Base-by-base conservation (phyloP, 352 stramenopile genomes). In the Pythium periplocum region DNA sequence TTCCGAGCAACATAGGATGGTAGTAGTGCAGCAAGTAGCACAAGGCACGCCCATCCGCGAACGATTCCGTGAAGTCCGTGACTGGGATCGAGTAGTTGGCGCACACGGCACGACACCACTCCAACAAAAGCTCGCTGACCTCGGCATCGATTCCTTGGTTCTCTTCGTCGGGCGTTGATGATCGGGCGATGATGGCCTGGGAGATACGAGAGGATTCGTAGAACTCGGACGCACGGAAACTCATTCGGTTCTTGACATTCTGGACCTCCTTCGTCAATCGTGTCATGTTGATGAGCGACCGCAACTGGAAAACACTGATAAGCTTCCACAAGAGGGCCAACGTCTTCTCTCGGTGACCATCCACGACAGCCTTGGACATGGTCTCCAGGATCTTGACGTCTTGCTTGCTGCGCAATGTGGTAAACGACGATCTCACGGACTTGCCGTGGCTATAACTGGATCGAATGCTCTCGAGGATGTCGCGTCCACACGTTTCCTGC, bases 1-100 rank as follows among this genome's bases (percentile, higher is more conserved):
- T 91, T 7, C 68, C 68, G 8, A 98, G 51, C 6, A 98, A 61
- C 62, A 84, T 83, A 4, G 96, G 96, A 59, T 98, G 94, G 56
- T 99, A 99, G 66, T 97, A 98, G 62, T 98, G 93, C 33, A 99
- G 62, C 26, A 99, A 66, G 30, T 96, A 85, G 62, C 95, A 98
- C 32, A 98, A 62, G 9, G 74, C 92, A 32, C 81, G 88, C 5
- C 95, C 96, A 48, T 98, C 94, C 12, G 90, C 86, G 73, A 98
- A 98, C 11, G 90, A 98, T 0, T 61, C 67, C 1, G 93, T 96
- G 53, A 98, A 98, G 61, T 98, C 92, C 8, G 57, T 58, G 2
- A 98, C 72, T 10, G 55, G 53, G 4, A 98, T 48, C 40, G 78
- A 73, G 52, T 98, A 98, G 57, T 89, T 90, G 4, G 90, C 84